Percentiles rank a stretch among this genome's conserved stretches.
Conservation (phyloP, 75 land plant genomes). For the Picea sitchensis region DNA sequence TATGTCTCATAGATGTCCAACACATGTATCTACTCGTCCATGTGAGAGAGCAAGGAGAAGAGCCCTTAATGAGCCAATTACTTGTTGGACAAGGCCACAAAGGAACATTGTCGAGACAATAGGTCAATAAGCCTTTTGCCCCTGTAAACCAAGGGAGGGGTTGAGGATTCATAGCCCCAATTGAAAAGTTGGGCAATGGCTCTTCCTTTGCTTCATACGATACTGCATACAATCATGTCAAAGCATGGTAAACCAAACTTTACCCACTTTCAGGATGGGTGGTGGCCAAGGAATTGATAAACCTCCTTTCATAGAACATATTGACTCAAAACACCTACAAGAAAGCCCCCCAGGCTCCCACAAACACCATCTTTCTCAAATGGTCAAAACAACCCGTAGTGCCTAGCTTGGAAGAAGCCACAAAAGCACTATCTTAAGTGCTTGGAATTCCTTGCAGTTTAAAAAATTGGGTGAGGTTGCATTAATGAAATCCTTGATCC, state of each 20-base stretch:
- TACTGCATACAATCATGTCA: neutral
- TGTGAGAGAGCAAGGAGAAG: neutral
- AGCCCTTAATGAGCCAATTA: neutral
- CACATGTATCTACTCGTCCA: too few relatives aligned
- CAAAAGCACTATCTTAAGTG: neutral
- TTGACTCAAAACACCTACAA: too few relatives aligned
- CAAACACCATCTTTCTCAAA: too few relatives aligned
- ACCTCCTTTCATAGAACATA: neutral
- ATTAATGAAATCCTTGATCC: slow-evolving; percentile 33
- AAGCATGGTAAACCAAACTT: neutral
- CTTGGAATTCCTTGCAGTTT: slow-evolving; percentile 13
- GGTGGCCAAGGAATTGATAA: neutral
- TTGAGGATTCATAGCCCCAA: neutral
- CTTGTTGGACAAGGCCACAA: neutral
- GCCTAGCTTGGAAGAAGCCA: neutral
- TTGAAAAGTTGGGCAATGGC: neutral
- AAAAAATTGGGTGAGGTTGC: slow-evolving; percentile 11
- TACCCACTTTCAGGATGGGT: neutral
- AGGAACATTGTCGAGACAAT: neutral
- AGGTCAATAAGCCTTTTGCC: neutral
- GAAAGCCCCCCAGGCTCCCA: neutral
- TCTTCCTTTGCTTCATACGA: neutral
- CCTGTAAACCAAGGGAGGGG: neutral
- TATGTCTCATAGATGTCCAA: too few relatives aligned
- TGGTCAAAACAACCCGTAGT: too few relatives aligned